These are phyloP conservation scores for Cicer arietinum DNA, from an alignment of 306 rosid genomes.

Conservation along the genomic window DNA sequence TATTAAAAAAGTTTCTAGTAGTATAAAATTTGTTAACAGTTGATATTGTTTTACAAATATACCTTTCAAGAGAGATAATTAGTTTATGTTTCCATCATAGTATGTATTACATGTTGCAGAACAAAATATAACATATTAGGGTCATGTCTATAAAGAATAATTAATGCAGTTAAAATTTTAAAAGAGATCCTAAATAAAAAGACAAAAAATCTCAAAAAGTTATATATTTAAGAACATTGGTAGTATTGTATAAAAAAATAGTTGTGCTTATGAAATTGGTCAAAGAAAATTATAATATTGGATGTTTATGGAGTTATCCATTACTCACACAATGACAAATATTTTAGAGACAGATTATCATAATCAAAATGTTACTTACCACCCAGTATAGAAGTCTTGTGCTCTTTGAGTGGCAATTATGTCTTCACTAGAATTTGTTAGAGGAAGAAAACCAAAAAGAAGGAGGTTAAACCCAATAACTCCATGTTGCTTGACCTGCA, in stretches of 20 bases:
- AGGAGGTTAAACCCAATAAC: slow-evolving; percentile 59
- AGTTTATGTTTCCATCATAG: too few species aligned
- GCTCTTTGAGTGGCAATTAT: slow-evolving; percentile 56
- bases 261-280: background rate
- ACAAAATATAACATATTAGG: too few species aligned
- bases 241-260: background rate
- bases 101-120: too few species aligned
- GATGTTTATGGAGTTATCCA: background rate
- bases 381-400: slow-evolving; percentile 52
- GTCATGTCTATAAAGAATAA: too few species aligned
- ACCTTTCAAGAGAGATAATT: too few species aligned
- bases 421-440: slow-evolving; percentile 52
- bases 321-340: background rate
- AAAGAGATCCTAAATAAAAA: too few species aligned
- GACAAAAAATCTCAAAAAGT: too few species aligned
- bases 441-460: slow-evolving; percentile 47
- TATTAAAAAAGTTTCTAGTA: too few species aligned
- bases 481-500: slow-evolving; percentile 66
- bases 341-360: slow-evolving; percentile 2
- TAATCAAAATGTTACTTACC: slow-evolving; percentile 48
- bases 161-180: too few species aligned
- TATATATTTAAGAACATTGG: too few species aligned
- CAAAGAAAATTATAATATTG: background rate
- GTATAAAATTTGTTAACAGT: too few species aligned
- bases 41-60: too few species aligned